Evolutionary conservation across 139 green algal genomes (phyloP), one percentile per base, ranked within the genome.

Genomic region (Haematococcus lacustris): DNA sequence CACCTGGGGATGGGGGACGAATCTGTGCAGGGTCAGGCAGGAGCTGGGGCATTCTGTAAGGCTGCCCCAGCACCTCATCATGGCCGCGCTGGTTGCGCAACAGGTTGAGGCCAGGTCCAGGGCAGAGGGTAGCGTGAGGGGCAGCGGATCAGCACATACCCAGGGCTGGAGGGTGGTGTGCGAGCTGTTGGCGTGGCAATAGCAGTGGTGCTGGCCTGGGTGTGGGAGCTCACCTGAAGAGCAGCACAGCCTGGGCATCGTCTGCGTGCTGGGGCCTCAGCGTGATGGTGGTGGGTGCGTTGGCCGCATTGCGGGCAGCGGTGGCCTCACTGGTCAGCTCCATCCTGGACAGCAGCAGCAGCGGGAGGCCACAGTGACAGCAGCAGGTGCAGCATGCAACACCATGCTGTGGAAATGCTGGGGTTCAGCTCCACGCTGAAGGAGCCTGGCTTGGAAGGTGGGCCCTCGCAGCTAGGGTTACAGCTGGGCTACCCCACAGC

Each of bases 291-390:
- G 84, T 87, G 61, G 81, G 61, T 1, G 78, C 75, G n/a, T 70
- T 71, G 37, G 51, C 66, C 1, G 79, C 79, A 53, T 81, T 75
- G 17, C 61, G 67, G 6, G 76, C 72, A 17, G 78, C 73, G 0
- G 75, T 74, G 40, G 84, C 84, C 75, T 91, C 82, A 3, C 76
- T 73, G 1, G 77, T 77, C 80, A 94, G 89, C 71, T 94, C 89
- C 50, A 93, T 65, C 1, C 78, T 74, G 77, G 38, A 70, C 37
- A 38, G 3, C 35, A 51, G 13, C 38, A 21, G 33, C 62, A 68
- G 6, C 7, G 38, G 3, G 40, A 23, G 47, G 32, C 34, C 3
- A 34, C n/a, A n/a, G n/a, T n/a, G n/a, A n/a, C n/a, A n/a, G n/a
- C n/a, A n/a, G n/a, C n/a, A n/a, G n/a, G n/a, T n/a, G n/a, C n/a